Conservation (phyloP, 2,329 filamentous ascomycete species). For the Leptographium radiaticola region DNA sequence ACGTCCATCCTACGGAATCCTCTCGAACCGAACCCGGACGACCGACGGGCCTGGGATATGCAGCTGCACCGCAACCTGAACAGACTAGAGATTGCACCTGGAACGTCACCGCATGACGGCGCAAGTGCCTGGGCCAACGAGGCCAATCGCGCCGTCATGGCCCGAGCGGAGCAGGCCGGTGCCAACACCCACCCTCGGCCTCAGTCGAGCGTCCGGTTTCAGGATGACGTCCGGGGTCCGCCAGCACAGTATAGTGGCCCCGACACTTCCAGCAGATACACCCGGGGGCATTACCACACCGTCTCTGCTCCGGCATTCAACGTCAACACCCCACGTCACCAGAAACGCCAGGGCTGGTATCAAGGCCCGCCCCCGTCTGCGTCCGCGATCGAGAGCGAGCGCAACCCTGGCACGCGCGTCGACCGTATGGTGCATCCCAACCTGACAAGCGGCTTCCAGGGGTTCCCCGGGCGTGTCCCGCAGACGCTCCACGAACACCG, state of each 20-base stretch:
- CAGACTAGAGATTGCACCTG: constrained; percentile 47
- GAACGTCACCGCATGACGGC: constrained; percentile 36
- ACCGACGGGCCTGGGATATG: constrained; percentile 47
- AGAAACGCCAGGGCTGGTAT: constrained; percentile 62
- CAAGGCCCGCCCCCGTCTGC: constrained; percentile 32
- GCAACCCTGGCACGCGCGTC: constrained; percentile 21
- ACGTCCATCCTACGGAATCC: constrained; percentile 16
- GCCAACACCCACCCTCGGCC: constrained; percentile 13
- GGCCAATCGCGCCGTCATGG: constrained; percentile 39
- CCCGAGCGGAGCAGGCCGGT: constrained; percentile 38
- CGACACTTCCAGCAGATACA: constrained; percentile 10
- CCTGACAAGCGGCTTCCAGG: constrained; percentile 11
- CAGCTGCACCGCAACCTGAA: constrained; percentile 53
- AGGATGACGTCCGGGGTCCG: constrained; percentile 28
- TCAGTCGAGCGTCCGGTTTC: constrained; percentile 37
- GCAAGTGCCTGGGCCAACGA: constrained; percentile 45
- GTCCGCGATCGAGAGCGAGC: background rate
- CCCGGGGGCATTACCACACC: constrained; percentile 38
- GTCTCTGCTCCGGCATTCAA: constrained; percentile 44
- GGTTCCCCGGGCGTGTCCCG: constrained; percentile 10
- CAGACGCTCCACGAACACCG: constrained; percentile 9
- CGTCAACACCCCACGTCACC: constrained; percentile 36
- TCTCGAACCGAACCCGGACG: constrained; percentile 24
- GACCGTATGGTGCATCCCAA: constrained; percentile 47
- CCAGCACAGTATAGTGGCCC: background rate